Evolutionary conservation across 140 eudicot genomes (phyloP), one percentile per base, ranked within the genome.

Genomic region (Oenanthe javanica): DNA sequence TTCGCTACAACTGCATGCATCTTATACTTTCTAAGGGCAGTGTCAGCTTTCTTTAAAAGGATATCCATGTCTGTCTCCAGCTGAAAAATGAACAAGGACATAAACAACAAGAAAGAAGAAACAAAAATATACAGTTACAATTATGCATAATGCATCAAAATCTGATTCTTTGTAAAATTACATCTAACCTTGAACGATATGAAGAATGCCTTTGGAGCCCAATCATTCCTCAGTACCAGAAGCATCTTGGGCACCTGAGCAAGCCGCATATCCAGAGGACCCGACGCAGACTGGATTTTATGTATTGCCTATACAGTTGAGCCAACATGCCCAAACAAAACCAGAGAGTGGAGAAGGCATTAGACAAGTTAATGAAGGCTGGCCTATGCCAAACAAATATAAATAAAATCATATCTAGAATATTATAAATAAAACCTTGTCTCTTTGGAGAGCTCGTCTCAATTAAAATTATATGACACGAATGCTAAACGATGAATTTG

Each of bases 121-220:
- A 18, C 14, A 76, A 79, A 43, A 5, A 12, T 2, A 43, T n/a
- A 13, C n/a, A 16, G 23, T 21, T 16, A 6, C 1, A 42, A 3
- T 55, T 31, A 18, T 19, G 64, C 64, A 59, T 59, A n/a, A 23
- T 64, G 38, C 43, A 25, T 66, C 42, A 66, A 27, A 23, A 66
- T 66, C 21, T 66, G 42, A 4, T 10, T 66, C 2, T 25, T 2
- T 25, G 7, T 66, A 66, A 66, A 66, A 66, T 66, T 12, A 27
- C 19, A 66, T 42, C 59, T 12, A n/a, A 75, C 78, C 97, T 93
- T 93, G 77, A 95, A 93, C 7, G 99, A 95, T 81, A 95, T 85
- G 73, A 93, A 95, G 81, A 91, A 95, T 61, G 98, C 96, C 54
- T 47, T 79, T 11, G 99, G 98, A 36, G 98, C 93, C 99, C 99